These are phyloP conservation scores for Neotropicomus parvogracilis DNA, from an alignment of 1,284 basidiomycete genomes.

Conservation along the genomic window DNA sequence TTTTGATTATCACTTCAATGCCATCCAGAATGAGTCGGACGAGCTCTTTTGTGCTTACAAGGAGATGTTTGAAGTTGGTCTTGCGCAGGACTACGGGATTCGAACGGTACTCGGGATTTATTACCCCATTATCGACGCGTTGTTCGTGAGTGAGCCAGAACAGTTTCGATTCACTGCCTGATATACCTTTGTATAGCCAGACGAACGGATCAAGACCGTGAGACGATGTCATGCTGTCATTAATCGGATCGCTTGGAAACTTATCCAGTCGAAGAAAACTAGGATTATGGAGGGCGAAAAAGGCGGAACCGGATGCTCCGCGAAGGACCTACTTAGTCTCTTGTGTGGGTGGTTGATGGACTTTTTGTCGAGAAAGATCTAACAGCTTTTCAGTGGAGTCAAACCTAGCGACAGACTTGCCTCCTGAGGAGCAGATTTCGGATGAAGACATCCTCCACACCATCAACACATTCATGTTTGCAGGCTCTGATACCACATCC, in stretches of 20 bases:
- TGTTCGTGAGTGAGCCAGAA: slow-evolving; percentile 49
- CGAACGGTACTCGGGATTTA: slow-evolving; percentile 55
- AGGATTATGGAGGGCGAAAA: slow-evolving; percentile 57
- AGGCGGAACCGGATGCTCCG: slow-evolving; percentile 45
- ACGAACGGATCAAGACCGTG: slow-evolving; percentile 47
- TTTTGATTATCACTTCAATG: slow-evolving; percentile 76
- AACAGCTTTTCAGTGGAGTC: slow-evolving; percentile 58
- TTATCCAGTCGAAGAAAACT: slow-evolving; percentile 70
- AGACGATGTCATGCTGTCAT: slow-evolving; percentile 59
- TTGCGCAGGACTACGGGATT: slow-evolving; percentile 51
- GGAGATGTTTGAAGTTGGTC: slow-evolving; percentile 73
- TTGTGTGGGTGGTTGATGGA: slow-evolving; percentile 46
- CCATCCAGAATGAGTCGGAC: slow-evolving; percentile 70
- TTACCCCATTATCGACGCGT: slow-evolving; percentile 50
- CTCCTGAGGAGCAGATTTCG: slow-evolving; percentile 67
- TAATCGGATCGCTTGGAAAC: slow-evolving; percentile 57
- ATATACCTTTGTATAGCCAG: slow-evolving; percentile 44
- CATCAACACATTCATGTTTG: slow-evolving; percentile 85
- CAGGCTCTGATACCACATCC: slow-evolving; percentile 81
- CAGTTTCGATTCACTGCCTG: background rate
- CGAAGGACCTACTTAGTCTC: slow-evolving; percentile 65
- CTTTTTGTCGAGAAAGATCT: background rate
- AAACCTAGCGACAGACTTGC: slow-evolving; percentile 60
- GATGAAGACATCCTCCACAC: slow-evolving; percentile 78
- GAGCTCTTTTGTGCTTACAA: slow-evolving; percentile 74